Conservation (phyloP, 169 alveolate genomes). For the Babesia ovis region DNA sequence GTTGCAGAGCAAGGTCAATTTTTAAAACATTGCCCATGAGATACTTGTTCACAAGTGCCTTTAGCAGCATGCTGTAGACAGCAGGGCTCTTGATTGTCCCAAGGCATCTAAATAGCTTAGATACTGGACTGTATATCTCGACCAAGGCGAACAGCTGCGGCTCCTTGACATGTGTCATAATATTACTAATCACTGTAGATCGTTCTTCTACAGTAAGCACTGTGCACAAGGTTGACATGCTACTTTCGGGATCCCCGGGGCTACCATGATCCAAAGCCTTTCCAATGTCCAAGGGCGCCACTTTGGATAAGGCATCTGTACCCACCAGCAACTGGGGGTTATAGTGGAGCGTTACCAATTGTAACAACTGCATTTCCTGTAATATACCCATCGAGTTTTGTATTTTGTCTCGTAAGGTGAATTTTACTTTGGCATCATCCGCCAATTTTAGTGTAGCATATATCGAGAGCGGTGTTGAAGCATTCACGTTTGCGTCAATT, state of each 20-base stretch:
- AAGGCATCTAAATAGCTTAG: conserved; percentile 25
- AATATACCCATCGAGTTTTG: conserved; percentile 35
- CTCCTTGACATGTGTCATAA: conserved; percentile 21
- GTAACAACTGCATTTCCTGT: conserved; percentile 49
- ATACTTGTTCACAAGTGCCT: conserved; percentile 19
- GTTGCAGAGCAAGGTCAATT: conserved; percentile 16
- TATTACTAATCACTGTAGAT: neutral
- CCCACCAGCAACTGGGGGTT: conserved; percentile 27
- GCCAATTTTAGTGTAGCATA: conserved; percentile 16
- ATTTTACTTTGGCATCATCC: conserved; percentile 21
- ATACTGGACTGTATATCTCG: conserved; percentile 31
- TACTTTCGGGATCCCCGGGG: neutral
- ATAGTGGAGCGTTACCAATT: conserved; percentile 38
- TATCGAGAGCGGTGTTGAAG: neutral
- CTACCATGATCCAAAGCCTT: neutral
- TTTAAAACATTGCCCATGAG: neutral
- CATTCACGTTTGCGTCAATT: no score
- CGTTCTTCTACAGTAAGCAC: conserved; percentile 10
- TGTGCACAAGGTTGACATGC: neutral
- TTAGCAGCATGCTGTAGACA: conserved; percentile 19
- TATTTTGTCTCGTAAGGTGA: conserved; percentile 35
- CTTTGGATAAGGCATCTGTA: conserved; percentile 9
- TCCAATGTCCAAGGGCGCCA: conserved; percentile 6
- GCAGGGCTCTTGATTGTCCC: conserved; percentile 35
- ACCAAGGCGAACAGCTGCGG: conserved; percentile 26